These are phyloP conservation scores for Populus simonii DNA, from an alignment of 345 rosid species.

Conservation along the genomic window DNA sequence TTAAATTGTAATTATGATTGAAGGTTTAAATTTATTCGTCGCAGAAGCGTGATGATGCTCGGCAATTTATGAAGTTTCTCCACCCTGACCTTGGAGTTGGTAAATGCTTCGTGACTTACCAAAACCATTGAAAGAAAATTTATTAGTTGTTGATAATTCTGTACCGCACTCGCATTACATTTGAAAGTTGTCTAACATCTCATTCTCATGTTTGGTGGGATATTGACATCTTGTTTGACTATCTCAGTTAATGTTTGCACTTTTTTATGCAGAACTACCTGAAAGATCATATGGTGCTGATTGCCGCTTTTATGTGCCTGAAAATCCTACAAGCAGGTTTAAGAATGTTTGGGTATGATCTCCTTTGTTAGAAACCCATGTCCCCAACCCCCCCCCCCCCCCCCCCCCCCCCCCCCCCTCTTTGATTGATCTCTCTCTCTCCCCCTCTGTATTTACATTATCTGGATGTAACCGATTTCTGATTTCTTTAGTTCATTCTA, in stretches of 20 bases:
- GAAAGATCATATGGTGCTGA: constrained; percentile 97
- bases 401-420: not conserved
- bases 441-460: not conserved
- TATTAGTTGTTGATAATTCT: not conserved
- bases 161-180: not conserved
- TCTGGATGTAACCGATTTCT: constrained; percentile 3
- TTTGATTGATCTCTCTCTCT: constrained; percentile 1
- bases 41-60: constrained; percentile 94
- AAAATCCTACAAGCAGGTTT: constrained; percentile 91
- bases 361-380: constrained; percentile 49
- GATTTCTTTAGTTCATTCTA: constrained; percentile 27
- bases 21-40: constrained; percentile 10
- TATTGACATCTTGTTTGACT: constrained; percentile 4
- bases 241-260: not conserved
- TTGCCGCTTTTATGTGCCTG: constrained; percentile 85
- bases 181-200: not conserved
- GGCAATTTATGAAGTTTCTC: constrained; percentile 97
- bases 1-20: constrained; percentile 18
- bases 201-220: not conserved
- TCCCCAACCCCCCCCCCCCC: not conserved
- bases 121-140: not conserved
- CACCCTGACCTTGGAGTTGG: constrained; percentile 97
- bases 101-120: constrained; percentile 33
- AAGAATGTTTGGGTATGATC: constrained; percentile 97
- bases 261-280: constrained; percentile 73